A percentile compares a stretch with the other conserved stretches of the same genome.
These are phyloP conservation scores for Penicillium odoratum DNA, from an alignment of 495 filamentous ascomycete species.

Conservation along the genomic window DNA sequence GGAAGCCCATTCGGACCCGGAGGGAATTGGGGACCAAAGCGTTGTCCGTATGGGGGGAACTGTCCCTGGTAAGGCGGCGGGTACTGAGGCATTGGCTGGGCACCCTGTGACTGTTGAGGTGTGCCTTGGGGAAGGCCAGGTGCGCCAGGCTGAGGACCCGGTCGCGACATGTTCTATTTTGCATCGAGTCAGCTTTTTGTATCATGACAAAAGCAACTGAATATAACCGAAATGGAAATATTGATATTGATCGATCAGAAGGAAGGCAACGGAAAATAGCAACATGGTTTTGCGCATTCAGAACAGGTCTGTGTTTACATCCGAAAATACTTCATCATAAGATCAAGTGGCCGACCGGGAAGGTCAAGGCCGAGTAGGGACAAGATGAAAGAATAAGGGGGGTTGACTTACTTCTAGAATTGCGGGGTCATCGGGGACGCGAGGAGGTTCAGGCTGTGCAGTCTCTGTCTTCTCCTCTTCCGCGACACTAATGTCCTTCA, in stretches of 20 bases:
- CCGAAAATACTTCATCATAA: conserved; percentile 64
- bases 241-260: conserved; percentile 69
- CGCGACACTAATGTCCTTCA: conserved; percentile 94
- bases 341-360: conserved; percentile 31
- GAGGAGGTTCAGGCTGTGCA: conserved; percentile 61
- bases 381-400: conserved; percentile 8
- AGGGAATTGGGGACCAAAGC: conserved; percentile 61
- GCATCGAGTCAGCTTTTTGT: conserved; percentile 25
- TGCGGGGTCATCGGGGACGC: conserved; percentile 91
- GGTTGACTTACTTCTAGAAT: conserved; percentile 86
- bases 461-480: conserved; percentile 72
- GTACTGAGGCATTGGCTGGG: conserved; percentile 47
- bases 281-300: conserved; percentile 91
- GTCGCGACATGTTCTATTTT: conserved; percentile 43
- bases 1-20: conserved; percentile 51
- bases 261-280: conserved; percentile 99
- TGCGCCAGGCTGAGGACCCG: conserved; percentile 24
- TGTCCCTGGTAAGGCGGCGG: conserved; percentile 49
- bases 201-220: conserved; percentile 5
- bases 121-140: conserved; percentile 42
- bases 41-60: conserved; percentile 49
- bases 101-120: conserved; percentile 43
- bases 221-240: conserved; percentile 9
- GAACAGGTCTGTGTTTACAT: conserved; percentile 60
- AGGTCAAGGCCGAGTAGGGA: conserved; percentile 6